A percentile compares a stretch with the other conserved stretches of the same genome.
Conservation (phyloP, 768 basidiomycete species). For the Boletus subparvulus region DNA sequence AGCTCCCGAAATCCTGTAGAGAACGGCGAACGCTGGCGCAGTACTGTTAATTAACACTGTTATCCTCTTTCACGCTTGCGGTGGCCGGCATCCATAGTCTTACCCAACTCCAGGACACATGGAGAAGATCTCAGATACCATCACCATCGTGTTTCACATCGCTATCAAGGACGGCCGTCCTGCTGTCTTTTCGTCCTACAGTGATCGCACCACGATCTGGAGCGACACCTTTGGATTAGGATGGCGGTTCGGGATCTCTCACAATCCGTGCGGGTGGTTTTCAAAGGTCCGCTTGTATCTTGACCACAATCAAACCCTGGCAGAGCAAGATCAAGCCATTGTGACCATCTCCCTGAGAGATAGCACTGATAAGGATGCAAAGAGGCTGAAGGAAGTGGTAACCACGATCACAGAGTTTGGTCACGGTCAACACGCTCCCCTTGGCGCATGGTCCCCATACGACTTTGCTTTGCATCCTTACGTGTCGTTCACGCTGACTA, state of each 20-base stretch:
- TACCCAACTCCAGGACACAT: neutral
- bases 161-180: conserved; percentile 22
- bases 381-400: conserved; percentile 10
- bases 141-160: conserved; percentile 27
- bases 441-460: conserved; percentile 24
- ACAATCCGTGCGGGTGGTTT: conserved; percentile 22
- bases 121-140: conserved; percentile 28
- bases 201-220: conserved; percentile 15
- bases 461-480: conserved; percentile 18
- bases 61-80: too few relatives aligned
- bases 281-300: conserved; percentile 24
- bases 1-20: too few relatives aligned
- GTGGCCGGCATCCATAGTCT: neutral
- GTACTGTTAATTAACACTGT: too few relatives aligned
- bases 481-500: conserved; percentile 18
- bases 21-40: too few relatives aligned
- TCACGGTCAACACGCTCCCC: conserved; percentile 22
- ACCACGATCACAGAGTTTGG: conserved; percentile 26
- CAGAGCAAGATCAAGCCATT: conserved; percentile 20
- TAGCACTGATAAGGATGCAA: neutral
- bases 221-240: conserved; percentile 28
- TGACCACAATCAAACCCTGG: conserved; percentile 26
- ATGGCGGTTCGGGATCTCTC: conserved; percentile 29
- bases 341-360: conserved; percentile 14
- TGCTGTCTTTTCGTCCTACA: conserved; percentile 5